Percentiles rank a stretch among this genome's conserved stretches.
These are phyloP conservation scores for Perilla frutescens DNA, from an alignment of 257 asterid species.

Conservation along the genomic window DNA sequence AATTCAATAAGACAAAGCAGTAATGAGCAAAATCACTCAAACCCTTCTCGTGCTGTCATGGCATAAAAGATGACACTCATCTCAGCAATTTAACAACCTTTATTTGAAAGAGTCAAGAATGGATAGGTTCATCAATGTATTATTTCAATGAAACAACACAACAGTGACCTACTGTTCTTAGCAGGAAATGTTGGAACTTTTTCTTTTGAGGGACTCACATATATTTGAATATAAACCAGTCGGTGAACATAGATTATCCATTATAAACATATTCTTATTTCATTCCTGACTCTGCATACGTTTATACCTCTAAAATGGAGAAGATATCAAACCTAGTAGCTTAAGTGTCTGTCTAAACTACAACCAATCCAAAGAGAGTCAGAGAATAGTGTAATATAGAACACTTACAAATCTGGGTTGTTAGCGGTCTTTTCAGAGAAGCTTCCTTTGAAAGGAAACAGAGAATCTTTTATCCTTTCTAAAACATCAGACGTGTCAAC, in stretches of 20 bases:
- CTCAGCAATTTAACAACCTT: conserved; percentile 1
- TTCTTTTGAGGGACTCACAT: not conserved
- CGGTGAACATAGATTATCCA: not conserved
- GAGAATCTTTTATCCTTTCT: conserved; percentile 90
- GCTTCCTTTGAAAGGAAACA: conserved; percentile 85
- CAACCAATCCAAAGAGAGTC: not conserved
- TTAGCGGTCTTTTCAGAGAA: conserved; percentile 84
- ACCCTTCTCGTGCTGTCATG: conserved; percentile 17
- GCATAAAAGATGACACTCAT: not conserved
- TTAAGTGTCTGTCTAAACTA: conserved; percentile 13
- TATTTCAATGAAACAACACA: not conserved
- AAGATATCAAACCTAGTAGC: conserved; percentile 16
- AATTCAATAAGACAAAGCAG: conserved; percentile 2
- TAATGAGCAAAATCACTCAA: not conserved
- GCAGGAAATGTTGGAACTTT: not conserved
- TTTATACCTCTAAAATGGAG: not conserved
- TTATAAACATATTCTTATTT: not conserved
- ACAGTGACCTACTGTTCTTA: not conserved
- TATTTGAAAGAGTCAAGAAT: conserved; percentile 1
- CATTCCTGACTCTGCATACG: not conserved
- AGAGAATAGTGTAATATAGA: conserved; percentile 12
- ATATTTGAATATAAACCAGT: conserved; percentile 11
- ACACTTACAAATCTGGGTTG: conserved; percentile 88
- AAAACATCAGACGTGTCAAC: conserved; percentile 96
- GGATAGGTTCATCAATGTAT: not conserved